Evolutionary conservation across 345 rosid species (phyloP), one percentile per base, ranked within the genome.

Genomic region (Corymbia maculata): DNA sequence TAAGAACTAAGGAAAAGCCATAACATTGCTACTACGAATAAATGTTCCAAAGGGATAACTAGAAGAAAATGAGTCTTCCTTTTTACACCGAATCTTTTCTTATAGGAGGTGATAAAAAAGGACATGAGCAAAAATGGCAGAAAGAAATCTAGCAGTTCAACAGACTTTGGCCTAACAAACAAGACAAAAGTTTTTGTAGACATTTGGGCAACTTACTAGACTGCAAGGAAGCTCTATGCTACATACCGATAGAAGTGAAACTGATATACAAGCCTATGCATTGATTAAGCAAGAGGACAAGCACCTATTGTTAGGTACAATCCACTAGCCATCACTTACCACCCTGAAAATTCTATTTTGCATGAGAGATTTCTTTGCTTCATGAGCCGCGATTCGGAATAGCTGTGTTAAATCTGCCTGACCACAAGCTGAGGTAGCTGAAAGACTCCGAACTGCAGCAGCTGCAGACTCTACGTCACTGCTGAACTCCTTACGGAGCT

Each of bases 371-470:
- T 89, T 93, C 93, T 92, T 95, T 8, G 99, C 98, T 92, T 95
- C 97, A 53, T 95, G 96, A 92, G 99, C 98, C 2, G 99, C 99
- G 68, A 92, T 86, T 14, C 96, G 94, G 90, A 96, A 96, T 26
- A 97, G 91, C 89, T 91, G 93, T 68, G 98, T 95, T 89, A 97
- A 96, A 94, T 97, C 99, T n/a, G 97, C 98, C 91, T 93, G 94
- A 87, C 94, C 95, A 88, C 93, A 92, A 70, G 96, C 91, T 49
- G 94, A 88, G 89, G 96, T 90, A 85, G 96, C 92, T 45, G 95
- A 92, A 70, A 97, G 93, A 79, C 95, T 94, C 86, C 95, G 91
- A 24, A 97, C 57, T 47, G 95, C 94, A 87, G 95, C 90, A 89
- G 90, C 89, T 64, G 95, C 92, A 90, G 98, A 91, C 88, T 95